These are phyloP conservation scores for Hibiscus mutabilis DNA, from an alignment of 345 rosid genomes.

Conservation along the genomic window DNA sequence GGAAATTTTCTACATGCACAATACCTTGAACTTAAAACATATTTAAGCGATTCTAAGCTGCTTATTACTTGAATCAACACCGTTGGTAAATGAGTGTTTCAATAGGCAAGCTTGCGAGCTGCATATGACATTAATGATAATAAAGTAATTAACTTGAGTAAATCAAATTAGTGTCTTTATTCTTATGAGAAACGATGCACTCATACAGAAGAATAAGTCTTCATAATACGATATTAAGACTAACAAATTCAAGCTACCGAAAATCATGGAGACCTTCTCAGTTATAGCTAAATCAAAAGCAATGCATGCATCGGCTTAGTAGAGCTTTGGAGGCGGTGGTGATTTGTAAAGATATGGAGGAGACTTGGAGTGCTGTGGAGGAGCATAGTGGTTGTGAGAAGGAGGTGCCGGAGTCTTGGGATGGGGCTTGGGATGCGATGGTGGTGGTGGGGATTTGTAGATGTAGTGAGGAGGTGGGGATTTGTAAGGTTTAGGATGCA, in stretches of 20 bases:
- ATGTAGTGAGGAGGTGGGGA: too few relatives aligned
- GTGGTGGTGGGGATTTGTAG: too few relatives aligned
- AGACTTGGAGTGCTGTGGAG: neutral
- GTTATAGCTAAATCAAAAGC: neutral
- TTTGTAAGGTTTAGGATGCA: too few relatives aligned
- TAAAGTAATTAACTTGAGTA: neutral
- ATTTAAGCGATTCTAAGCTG: too few relatives aligned
- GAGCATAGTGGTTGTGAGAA: neutral
- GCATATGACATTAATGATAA: neutral
- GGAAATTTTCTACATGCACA: too few relatives aligned
- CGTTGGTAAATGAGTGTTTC: too few relatives aligned
- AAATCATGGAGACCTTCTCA: neutral
- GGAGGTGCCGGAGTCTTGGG: neutral
- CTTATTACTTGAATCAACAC: too few relatives aligned
- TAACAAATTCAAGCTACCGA: neutral
- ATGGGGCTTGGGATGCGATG: neutral
- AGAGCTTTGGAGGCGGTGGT: neutral
- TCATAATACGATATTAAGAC: neutral
- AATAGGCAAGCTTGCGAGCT: neutral
- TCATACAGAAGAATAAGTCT: neutral
- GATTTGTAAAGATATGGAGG: neutral
- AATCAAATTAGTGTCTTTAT: neutral
- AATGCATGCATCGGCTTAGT: neutral
- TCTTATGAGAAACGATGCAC: neutral
- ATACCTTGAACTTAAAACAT: too few relatives aligned